A percentile compares a stretch with the other conserved stretches of the same genome.
phyloP scores from a whole-genome alignment of 2,329 filamentous ascomycete genomes.

The Apiospora hydei region DNA sequence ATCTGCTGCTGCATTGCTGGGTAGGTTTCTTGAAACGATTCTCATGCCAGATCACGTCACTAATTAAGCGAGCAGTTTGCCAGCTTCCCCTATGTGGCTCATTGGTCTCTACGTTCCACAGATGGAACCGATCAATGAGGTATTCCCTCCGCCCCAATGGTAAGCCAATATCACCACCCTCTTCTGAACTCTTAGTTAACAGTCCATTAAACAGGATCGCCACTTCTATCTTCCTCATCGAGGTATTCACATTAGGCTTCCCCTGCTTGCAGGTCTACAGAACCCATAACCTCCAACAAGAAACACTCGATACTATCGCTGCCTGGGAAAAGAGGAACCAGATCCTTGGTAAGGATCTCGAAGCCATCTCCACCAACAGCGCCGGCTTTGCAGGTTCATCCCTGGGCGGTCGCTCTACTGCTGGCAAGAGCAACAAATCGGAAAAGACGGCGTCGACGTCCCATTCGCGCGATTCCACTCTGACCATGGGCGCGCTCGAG shows the following conservation, averaged over 20 bases:
- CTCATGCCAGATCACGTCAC: background rate
- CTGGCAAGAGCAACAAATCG: constrained; percentile 29
- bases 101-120: constrained; percentile 61
- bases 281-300: constrained; percentile 53
- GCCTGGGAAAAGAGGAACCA: constrained; percentile 54
- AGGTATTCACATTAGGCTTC: constrained; percentile 69
- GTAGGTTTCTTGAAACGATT: constrained; percentile 40
- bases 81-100: constrained; percentile 73
- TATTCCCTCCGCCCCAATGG: constrained; percentile 69
- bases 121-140: constrained; percentile 59
- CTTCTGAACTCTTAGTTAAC: constrained; percentile 34
- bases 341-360: constrained; percentile 39
- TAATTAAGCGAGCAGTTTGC: constrained; percentile 53
- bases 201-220: constrained; percentile 50
- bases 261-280: constrained; percentile 65
- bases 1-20: constrained; percentile 57
- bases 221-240: constrained; percentile 67
- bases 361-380: constrained; percentile 41
- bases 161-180: constrained; percentile 39
- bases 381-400: constrained; percentile 26
- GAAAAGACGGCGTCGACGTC: constrained; percentile 21
- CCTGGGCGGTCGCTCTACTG: constrained; percentile 27
- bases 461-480: constrained; percentile 29
- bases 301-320: constrained; percentile 57
- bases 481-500: constrained; percentile 52